Evolutionary conservation across 257 asterid species (phyloP), one percentile per base, ranked within the genome.

Genomic region (Solanum virginianum): DNA sequence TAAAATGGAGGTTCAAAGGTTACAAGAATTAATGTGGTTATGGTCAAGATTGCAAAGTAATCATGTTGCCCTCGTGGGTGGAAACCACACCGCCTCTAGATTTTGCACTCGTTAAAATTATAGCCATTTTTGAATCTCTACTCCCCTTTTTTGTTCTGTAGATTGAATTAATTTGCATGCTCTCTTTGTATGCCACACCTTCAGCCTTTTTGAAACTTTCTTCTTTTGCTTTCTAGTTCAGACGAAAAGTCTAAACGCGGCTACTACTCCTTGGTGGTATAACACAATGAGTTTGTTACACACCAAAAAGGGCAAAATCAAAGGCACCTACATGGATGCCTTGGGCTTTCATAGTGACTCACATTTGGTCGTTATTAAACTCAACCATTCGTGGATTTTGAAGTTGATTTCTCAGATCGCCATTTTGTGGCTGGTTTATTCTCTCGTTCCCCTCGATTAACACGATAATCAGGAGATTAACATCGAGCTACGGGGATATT

Each of bases 61-160:
- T 55, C 85, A 88, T 55, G 90, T 87, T 83, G 80, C 90, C 85
- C 89, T 90, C 24, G 91, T 89, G 90, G 93, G 93, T 89, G 91
- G 91, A 59, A 90, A 90, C 79, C 93, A 90, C 90, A 90, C 91
- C 54, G 92, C 92, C 53, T 80, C 93, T 56, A 80, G 92, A 82
- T 90, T 90, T 86, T 89, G 92, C 87, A 85, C 92, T 81, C 93
- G 93, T 88, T 90, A 90, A 83, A 15, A 3, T 32, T 49, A n/a
- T 43, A 49, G 5, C 1, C 24, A 8, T 62, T 59, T 63, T 16
- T 17, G 6, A 8, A 80, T 13, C 49, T 43, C 39, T 36, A 36
- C 41, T 3, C 7, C 60, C 36, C 24, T 36, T 68, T 43, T 51
- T 43, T 51, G 14, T 9, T 57, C 45, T 17, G 16, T 55, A 41